phyloP scores from a whole-genome alignment of 495 filamentous ascomycete genomes.

The Neurospora sp. region DNA sequence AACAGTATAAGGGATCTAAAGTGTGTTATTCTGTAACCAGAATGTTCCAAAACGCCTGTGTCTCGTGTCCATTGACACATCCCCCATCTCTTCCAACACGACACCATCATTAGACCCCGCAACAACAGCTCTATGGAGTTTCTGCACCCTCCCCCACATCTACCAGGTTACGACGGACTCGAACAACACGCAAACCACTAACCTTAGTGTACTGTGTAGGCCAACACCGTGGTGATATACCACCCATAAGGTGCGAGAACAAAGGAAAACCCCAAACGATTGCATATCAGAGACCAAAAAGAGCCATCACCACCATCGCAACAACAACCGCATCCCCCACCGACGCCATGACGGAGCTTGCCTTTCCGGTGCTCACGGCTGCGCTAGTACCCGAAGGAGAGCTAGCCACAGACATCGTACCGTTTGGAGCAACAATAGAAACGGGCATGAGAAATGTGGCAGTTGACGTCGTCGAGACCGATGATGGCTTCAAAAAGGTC shows the following conservation, averaged over 20 bases:
- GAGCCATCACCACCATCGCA: slow-evolving; percentile 17
- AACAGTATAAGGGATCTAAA: background rate
- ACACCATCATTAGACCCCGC: background rate
- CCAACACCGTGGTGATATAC: background rate
- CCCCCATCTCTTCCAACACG: background rate
- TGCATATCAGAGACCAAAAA: background rate
- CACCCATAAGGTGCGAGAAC: background rate
- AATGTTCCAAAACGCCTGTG: background rate
- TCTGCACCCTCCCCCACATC: background rate
- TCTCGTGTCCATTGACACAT: background rate
- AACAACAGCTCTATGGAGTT: background rate
- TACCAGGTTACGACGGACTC: background rate
- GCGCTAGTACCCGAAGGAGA: background rate
- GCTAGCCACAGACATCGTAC: background rate
- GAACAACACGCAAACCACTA: background rate
- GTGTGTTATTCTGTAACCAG: background rate
- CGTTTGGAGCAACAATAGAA: background rate
- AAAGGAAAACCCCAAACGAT: background rate
- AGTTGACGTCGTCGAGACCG: background rate
- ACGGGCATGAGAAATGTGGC: background rate
- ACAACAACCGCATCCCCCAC: slow-evolving; percentile 20
- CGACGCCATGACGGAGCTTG: slow-evolving; percentile 7
- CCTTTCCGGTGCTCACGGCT: background rate
- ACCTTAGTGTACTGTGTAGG: background rate
- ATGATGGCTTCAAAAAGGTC: background rate